These are phyloP conservation scores for Zasmidium citrigriseum DNA, from an alignment of 2,329 filamentous ascomycete genomes.

Conservation along the genomic window DNA sequence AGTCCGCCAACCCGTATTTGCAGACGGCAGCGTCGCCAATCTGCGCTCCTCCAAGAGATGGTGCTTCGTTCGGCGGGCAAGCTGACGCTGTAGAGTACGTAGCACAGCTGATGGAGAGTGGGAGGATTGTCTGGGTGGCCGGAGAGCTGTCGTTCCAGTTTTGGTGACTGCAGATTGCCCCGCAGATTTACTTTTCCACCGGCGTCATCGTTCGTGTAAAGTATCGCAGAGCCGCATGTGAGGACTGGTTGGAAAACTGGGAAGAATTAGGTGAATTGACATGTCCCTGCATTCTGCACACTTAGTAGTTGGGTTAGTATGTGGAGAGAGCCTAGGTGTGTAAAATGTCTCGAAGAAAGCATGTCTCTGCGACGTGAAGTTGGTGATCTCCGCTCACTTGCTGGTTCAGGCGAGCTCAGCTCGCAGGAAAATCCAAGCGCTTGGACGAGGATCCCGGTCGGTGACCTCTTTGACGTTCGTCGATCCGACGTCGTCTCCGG, in stretches of 20 bases:
- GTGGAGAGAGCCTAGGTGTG: too few species aligned
- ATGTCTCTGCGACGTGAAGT: too few species aligned
- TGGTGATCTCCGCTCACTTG: too few species aligned
- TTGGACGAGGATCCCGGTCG: too few species aligned
- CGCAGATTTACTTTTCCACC: slow-evolving; percentile 11
- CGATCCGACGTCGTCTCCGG: too few species aligned
- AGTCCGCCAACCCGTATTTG: not conserved
- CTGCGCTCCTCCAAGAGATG: not conserved
- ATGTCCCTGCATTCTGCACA: not conserved
- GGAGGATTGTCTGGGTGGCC: not conserved
- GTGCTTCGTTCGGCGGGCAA: not conserved
- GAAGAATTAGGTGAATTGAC: not conserved
- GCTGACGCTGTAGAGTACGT: not conserved
- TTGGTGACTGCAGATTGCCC: not conserved
- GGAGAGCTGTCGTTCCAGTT: not conserved
- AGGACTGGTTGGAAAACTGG: not conserved
- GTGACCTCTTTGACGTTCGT: too few species aligned
- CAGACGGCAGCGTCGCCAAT: too few species aligned
- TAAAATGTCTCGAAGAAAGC: too few species aligned
- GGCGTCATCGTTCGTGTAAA: slow-evolving; percentile 7
- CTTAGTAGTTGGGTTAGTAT: too few species aligned
- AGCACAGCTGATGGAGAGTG: not conserved
- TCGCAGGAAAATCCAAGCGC: too few species aligned
- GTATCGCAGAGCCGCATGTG: slow-evolving; percentile 6
- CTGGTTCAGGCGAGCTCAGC: too few species aligned